A percentile compares a stretch with the other conserved stretches of the same genome.
These are phyloP conservation scores for Pinus albicaulis DNA, from an alignment of 75 land plant species.

Conservation along the genomic window DNA sequence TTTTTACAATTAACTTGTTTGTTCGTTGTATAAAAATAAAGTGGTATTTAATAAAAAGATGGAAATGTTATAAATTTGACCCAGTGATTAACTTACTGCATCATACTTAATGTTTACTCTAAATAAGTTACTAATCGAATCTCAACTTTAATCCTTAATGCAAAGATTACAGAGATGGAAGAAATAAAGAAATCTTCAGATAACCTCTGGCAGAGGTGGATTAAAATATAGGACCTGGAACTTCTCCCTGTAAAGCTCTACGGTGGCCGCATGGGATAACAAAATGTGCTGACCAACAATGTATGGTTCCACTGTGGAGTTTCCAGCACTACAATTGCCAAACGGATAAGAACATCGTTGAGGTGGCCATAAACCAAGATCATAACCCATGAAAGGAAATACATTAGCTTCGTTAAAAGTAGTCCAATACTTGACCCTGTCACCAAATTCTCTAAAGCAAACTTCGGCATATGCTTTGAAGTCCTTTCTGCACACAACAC, in stretches of 20 bases:
- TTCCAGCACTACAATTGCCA: slow-evolving; percentile 24
- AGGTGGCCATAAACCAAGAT: slow-evolving; percentile 20
- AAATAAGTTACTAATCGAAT: too few species aligned
- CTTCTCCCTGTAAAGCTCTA: slow-evolving; percentile 33
- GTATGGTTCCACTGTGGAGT: slow-evolving; percentile 24
- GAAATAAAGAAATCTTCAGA: background rate
- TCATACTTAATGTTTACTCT: too few species aligned
- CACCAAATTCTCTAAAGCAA: slow-evolving; percentile 8
- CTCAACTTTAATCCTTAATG: too few species aligned
- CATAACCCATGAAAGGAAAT: background rate
- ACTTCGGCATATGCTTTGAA: background rate
- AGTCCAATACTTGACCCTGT: slow-evolving; percentile 9
- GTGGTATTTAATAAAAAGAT: too few species aligned
- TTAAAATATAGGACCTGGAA: slow-evolving; percentile 20
- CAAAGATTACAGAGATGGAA: too few species aligned
- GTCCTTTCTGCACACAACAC: slow-evolving; percentile 37
- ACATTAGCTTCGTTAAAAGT: slow-evolving; percentile 9
- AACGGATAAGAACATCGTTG: slow-evolving; percentile 28
- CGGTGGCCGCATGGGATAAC: slow-evolving; percentile 20
- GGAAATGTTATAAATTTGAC: too few species aligned
- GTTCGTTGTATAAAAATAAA: too few species aligned
- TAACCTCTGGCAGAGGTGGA: too few species aligned
- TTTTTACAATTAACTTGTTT: too few species aligned
- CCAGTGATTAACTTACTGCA: too few species aligned
- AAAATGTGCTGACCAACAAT: slow-evolving; percentile 49